Conservation (phyloP, 306 rosid genomes). For the Pachyrhizus erosus region DNA sequence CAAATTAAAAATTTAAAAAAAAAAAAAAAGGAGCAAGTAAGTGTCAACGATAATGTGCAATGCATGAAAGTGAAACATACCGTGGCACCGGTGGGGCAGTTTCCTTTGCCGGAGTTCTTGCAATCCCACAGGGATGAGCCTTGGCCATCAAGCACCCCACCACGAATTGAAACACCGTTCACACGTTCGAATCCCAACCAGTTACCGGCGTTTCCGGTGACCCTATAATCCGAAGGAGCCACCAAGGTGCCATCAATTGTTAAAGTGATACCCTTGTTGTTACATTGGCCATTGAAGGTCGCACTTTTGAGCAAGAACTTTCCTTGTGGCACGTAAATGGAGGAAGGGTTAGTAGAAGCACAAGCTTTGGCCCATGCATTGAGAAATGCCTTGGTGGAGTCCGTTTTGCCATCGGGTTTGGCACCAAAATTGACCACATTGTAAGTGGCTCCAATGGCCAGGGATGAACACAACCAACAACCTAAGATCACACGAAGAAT, state of each 20-base stretch:
- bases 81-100: conserved; percentile 59
- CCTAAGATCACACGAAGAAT: not conserved
- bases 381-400: conserved; percentile 59
- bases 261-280: conserved; percentile 44
- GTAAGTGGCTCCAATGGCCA: not conserved
- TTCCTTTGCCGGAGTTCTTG: conserved; percentile 45
- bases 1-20: too few species aligned
- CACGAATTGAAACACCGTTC: conserved; percentile 50
- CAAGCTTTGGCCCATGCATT: conserved; percentile 66
- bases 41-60: not conserved
- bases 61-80: conserved; percentile 36
- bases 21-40: not conserved
- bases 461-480: not conserved
- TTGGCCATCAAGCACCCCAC: conserved; percentile 64
- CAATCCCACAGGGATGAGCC: conserved; percentile 61
- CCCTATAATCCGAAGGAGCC: conserved; percentile 50
- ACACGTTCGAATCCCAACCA: conserved; percentile 57
- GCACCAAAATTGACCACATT: conserved; percentile 63
- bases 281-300: conserved; percentile 44
- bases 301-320: conserved; percentile 41
- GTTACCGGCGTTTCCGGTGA: conserved; percentile 12
- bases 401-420: conserved; percentile 49
- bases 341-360: not conserved
- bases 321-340: conserved; percentile 56
- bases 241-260: conserved; percentile 57